These are phyloP conservation scores for Pseudogymnoascus sp. DNA, from an alignment of 2,329 filamentous ascomycete genomes.

Conservation along the genomic window DNA sequence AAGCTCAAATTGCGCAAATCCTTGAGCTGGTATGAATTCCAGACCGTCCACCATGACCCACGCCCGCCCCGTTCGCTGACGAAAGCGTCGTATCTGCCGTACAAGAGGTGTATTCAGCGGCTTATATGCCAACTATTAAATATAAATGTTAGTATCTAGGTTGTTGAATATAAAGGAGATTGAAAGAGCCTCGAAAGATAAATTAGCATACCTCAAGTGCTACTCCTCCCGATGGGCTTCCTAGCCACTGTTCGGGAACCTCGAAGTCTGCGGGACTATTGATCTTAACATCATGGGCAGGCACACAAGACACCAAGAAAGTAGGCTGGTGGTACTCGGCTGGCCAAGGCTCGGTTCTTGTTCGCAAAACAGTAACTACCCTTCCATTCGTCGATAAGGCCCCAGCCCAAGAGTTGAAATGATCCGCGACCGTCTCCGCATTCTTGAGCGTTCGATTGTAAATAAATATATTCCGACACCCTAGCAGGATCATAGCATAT, in stretches of 20 bases:
- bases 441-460: constrained; percentile 63
- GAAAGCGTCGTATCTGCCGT: constrained; percentile 46
- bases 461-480: constrained; percentile 67
- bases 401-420: constrained; percentile 50
- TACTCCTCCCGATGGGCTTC: constrained; percentile 66
- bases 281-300: constrained; percentile 58
- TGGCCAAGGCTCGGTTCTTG: constrained; percentile 57
- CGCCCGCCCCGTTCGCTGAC: constrained; percentile 45
- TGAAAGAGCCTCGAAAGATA: background rate
- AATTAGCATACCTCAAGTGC: constrained; percentile 47
- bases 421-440: constrained; percentile 57
- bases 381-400: constrained; percentile 23
- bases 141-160: background rate
- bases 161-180: background rate
- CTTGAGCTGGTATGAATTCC: constrained; percentile 69
- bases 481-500: constrained; percentile 70
- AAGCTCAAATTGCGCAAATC: constrained; percentile 73
- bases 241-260: constrained; percentile 61
- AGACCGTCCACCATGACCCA: constrained; percentile 73
- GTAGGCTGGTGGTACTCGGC: constrained; percentile 55
- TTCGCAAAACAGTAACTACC: constrained; percentile 43
- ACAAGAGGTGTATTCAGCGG: constrained; percentile 64
- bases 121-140: constrained; percentile 53
- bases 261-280: constrained; percentile 61
- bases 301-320: constrained; percentile 69